phyloP scores from a whole-genome alignment of 2,329 filamentous ascomycete species.

The Hymenoscyphus fraxineus region DNA sequence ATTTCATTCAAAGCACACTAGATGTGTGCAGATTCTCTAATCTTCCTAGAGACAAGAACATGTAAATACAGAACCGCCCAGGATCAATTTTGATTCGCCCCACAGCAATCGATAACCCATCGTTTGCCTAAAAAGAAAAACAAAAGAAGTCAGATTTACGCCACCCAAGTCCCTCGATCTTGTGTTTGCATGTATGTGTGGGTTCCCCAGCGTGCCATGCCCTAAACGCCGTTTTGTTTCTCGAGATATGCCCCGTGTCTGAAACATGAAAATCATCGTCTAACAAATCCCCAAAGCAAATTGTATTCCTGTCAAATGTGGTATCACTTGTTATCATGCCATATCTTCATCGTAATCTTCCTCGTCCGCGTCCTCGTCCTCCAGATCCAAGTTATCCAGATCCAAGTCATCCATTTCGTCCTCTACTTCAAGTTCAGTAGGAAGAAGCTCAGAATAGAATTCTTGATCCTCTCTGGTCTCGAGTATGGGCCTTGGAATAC shows the following conservation, averaged over 20 bases:
- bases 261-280: not conserved
- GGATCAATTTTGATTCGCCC: not conserved
- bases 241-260: not conserved
- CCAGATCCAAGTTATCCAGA: not conserved
- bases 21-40: not conserved
- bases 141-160: not conserved
- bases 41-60: not conserved
- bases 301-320: not conserved
- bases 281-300: not conserved
- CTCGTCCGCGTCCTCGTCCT: not conserved
- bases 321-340: not conserved
- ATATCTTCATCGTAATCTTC: not conserved
- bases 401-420: not conserved
- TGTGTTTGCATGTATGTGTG: not conserved
- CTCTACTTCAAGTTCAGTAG: not conserved
- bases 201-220: not conserved
- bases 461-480: not conserved
- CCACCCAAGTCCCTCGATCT: not conserved
- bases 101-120: not conserved
- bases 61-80: not conserved
- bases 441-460: slow-evolving; percentile 1
- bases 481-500: not conserved
- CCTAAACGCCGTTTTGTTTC: not conserved
- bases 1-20: not conserved
- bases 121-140: not conserved